Evolutionary conservation across 352 stramenopile genomes (phyloP), one percentile per base, ranked within the genome.

Genomic region (Globisporangium viniferum): DNA sequence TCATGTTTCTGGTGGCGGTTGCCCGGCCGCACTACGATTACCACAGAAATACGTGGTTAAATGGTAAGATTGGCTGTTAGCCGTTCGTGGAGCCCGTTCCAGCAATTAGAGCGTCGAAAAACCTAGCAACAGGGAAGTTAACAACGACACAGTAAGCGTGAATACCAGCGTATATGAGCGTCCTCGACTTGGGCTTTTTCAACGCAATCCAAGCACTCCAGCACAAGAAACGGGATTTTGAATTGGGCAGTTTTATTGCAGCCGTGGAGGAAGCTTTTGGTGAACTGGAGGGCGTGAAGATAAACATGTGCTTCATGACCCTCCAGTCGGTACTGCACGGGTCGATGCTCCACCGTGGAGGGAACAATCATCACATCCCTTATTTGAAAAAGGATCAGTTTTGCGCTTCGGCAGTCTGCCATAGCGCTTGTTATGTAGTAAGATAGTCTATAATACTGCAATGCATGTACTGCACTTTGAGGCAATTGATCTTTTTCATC

Each of bases 311-410:
- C 14, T 79, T 79, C 44, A 8, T 73, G 0, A 74, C 70, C 7
- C 53, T 79, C 1, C 70, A 74, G 44, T 62, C 65, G 10, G 58
- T 68, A 0, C 73, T 76, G 69, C 63, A 76, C 15, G 35, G 70
- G 61, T 41, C 64, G 18, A 71, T 79, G 56, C 35, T 63, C 14
- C 46, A 36, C 5, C 10, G 64, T 10, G 66, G 73, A 0, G 51
- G 27, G n/a, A 79, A 79, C 59, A 36, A 71, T 22, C 76, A 76
- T 54, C n/a, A n/a, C n/a, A n/a, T 62, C 5, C 66, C 66, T 20
- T 59, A 64, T 58, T 24, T 71, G 22, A 9, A 44, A 5, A 71
- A 71, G 54, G 59, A 61, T 24, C 5, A 55, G 48, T 15, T 2
- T 8, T 55, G 8, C n/a, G 48, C 36, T 18, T 2, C 14, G 10